These are phyloP conservation scores for Colletotrichum trifolii DNA, from an alignment of 2,329 filamentous ascomycete species.

Conservation along the genomic window DNA sequence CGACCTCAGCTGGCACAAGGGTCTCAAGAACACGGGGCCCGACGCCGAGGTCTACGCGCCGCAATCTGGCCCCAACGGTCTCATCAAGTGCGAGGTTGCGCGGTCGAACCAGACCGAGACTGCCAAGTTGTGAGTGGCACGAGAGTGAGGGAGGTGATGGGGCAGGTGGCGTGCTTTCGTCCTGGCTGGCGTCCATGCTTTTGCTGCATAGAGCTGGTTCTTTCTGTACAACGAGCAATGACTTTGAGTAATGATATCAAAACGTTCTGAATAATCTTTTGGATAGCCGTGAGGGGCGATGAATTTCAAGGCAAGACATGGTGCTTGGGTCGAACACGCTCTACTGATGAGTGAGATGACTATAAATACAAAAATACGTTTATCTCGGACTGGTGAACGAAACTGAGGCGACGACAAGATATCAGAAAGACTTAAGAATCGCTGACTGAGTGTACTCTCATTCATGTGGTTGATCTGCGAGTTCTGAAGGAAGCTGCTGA, in stretches of 20 bases:
- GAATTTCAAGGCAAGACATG: too few relatives aligned
- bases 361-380: too few relatives aligned
- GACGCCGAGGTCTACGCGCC: constrained; percentile 96
- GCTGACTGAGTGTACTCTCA: too few relatives aligned
- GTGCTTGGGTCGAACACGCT: too few relatives aligned
- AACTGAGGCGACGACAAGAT: too few relatives aligned
- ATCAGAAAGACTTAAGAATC: too few relatives aligned
- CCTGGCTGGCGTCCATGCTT: constrained; percentile 24
- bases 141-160: background rate
- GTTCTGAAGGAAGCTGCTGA: too few relatives aligned
- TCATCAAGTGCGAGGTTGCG: constrained; percentile 92
- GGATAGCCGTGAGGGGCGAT: too few relatives aligned
- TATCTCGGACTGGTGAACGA: too few relatives aligned
- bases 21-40: constrained; percentile 91
- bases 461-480: too few relatives aligned
- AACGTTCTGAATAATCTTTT: background rate
- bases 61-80: constrained; percentile 90
- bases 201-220: constrained; percentile 4
- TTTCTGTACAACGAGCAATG: constrained; percentile 33
- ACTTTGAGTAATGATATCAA: constrained; percentile 16
- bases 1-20: constrained; percentile 97
- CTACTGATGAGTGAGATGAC: too few relatives aligned
- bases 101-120: constrained; percentile 52
- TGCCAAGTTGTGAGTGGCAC: constrained; percentile 20
- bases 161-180: constrained; percentile 3